Base-by-base conservation (phyloP, 345 rosid species). In the Capsella bursapastoris region DNA sequence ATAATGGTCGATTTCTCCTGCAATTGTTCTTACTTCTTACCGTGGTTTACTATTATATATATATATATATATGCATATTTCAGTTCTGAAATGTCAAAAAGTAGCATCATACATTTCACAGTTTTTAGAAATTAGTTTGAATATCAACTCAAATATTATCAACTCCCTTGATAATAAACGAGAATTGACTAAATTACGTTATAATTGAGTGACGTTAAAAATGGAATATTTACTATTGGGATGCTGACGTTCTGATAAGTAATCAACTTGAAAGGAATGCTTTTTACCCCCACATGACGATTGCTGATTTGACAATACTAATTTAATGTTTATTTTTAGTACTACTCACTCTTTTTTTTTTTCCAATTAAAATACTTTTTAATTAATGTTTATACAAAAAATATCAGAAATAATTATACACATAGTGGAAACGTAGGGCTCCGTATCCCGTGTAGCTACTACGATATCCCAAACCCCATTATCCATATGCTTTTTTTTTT, bases 211-310 rank as follows among this genome's bases (percentile, higher is more conserved):
- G 50, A 29, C 31, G 11, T 67, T 40, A 38, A 14, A 14, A 49
- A 38, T 57, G 44, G 67, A 29, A 49, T 28, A 57, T 58, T 66
- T 22, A 67, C 22, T 22, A 67, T 50, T 67, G 68, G 40, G 47
- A 47, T 50, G 3, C 15, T 57, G 78, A 59, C 73, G 73, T 68
- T 66, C 2, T 61, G 48, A 27, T 73, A 45, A 44, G 58, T 61
- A 61, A 22, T 37, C 70, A 75, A 68, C 74, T 76, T 76, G 79
- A 68, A 53, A 75, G 43, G 64, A 44, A 58, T 75, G 74, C 40
- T 61, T 61, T 7, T 22, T 67, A 4, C 16, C 70, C 79, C 75
- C 58, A 61, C 75, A 70, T 76, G 80, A 76, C 75, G 80, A 63
- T 55, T 57, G 60, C 44, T 34, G 16, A 28, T 45, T 69, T 22